Conservation (phyloP, 148 eudicot species). For the Vaccinium darrowii region DNA sequence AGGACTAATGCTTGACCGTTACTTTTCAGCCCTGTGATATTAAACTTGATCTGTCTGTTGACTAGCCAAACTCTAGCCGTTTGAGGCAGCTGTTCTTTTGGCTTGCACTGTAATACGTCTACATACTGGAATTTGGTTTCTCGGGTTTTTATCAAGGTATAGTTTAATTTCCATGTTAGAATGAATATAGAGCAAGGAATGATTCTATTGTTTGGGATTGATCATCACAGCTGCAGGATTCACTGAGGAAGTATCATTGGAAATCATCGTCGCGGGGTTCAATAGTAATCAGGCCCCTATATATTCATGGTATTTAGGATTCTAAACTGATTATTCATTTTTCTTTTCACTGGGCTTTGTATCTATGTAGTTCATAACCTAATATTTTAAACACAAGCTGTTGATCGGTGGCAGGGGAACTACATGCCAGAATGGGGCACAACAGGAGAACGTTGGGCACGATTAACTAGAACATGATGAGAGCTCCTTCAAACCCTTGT, state of each 20-base stretch:
- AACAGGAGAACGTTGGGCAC: slow-evolving; percentile 62
- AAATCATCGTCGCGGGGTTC: slow-evolving; percentile 28
- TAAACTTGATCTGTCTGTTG: no score
- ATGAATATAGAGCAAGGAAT: no score
- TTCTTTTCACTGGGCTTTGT: not conserved
- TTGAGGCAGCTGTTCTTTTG: no score
- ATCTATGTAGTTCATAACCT: slow-evolving; percentile 16
- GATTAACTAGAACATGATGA: slow-evolving; percentile 48
- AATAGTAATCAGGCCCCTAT: slow-evolving; percentile 33
- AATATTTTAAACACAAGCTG: slow-evolving; percentile 11
- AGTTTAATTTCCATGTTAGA: no score
- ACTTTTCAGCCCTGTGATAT: no score
- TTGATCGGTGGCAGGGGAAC: slow-evolving; percentile 27
- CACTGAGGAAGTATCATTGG: not conserved
- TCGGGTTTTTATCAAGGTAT: no score
- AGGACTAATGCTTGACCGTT: no score
- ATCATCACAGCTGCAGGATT: no score
- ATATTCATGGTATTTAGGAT: slow-evolving; percentile 46
- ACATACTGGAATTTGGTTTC: no score
- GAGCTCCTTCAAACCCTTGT: slow-evolving; percentile 44
- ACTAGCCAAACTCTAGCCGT: no score
- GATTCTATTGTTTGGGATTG: no score
- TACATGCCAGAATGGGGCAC: slow-evolving; percentile 45
- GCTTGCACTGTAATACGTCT: no score
- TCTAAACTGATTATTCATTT: not conserved